These are phyloP conservation scores for Venturia nashicola DNA, from an alignment of 2,329 filamentous ascomycete genomes.

Conservation along the genomic window DNA sequence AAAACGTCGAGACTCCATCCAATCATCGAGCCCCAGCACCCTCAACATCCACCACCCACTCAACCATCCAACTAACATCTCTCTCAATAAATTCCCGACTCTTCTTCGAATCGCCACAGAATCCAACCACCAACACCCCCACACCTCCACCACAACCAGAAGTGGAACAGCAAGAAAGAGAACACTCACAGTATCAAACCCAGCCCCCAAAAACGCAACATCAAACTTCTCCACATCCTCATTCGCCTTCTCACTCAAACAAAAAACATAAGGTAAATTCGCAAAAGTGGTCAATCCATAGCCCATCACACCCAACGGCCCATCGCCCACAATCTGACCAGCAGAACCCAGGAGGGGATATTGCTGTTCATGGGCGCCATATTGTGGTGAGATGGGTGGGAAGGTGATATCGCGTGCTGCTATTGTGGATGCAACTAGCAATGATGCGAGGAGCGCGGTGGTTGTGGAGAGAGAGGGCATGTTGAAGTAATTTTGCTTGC, in stretches of 20 bases:
- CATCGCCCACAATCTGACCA: background rate
- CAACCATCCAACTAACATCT: no score
- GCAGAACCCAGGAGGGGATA: background rate
- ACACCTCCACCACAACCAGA: background rate
- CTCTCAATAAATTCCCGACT: no score
- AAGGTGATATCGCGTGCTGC: background rate
- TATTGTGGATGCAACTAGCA: background rate
- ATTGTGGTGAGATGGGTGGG: background rate
- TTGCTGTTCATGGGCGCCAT: background rate
- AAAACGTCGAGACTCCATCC: background rate
- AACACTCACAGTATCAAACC: conserved; percentile 33
- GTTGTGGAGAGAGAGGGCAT: background rate
- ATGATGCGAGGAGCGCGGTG: no score
- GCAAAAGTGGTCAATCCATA: conserved; percentile 34
- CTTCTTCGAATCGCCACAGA: no score
- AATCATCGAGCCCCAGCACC: background rate
- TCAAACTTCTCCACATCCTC: conserved; percentile 31
- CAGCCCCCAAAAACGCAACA: conserved; percentile 36
- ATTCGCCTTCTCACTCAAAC: conserved; percentile 20
- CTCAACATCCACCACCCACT: background rate
- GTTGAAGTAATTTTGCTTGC: background rate
- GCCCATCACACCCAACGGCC: conserved; percentile 10
- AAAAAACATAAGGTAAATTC: conserved; percentile 36
- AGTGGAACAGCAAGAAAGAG: background rate
- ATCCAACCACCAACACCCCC: background rate